Conservation (phyloP, 257 asterid species). For the Solanum infundibuliforme region DNA sequence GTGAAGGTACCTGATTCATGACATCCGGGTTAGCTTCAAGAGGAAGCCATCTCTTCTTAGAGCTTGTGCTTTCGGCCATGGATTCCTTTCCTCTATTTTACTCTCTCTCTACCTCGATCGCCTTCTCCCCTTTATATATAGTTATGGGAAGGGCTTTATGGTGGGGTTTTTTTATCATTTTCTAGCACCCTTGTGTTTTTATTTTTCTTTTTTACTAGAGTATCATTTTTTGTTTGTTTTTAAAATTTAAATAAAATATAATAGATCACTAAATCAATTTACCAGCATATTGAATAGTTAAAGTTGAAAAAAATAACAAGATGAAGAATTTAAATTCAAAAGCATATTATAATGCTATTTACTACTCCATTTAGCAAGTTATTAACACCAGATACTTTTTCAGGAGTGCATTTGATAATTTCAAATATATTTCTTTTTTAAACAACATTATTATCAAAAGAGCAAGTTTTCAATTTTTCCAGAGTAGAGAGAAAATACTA, state of each 20-base stretch:
- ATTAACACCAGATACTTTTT: background rate
- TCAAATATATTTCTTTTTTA: background rate
- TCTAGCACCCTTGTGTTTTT: background rate
- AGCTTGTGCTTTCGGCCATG: slow-evolving; percentile 45
- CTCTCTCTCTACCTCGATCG: background rate
- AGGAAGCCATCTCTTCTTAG: slow-evolving; percentile 97
- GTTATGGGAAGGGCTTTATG: slow-evolving; percentile 8
- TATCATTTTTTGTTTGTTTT: too few relatives aligned
- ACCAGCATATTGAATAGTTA: background rate
- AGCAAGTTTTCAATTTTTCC: background rate
- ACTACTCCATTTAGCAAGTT: background rate
- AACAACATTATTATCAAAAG: background rate
- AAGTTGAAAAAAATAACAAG: background rate
- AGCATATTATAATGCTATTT: background rate
- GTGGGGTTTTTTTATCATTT: background rate
- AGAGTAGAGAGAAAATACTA: accelerated
- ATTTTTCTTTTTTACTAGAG: too few relatives aligned
- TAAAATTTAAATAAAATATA: too few relatives aligned
- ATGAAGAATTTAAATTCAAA: background rate
- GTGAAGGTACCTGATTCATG: slow-evolving; percentile 70
- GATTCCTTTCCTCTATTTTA: background rate
- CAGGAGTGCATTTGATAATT: background rate
- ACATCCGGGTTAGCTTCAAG: slow-evolving; percentile 96
- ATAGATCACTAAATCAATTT: background rate
- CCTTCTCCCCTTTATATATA: background rate